These are phyloP conservation scores for Candida dubliniensis DNA, from an alignment of 1,139 yeast genomes.

Conservation along the genomic window DNA sequence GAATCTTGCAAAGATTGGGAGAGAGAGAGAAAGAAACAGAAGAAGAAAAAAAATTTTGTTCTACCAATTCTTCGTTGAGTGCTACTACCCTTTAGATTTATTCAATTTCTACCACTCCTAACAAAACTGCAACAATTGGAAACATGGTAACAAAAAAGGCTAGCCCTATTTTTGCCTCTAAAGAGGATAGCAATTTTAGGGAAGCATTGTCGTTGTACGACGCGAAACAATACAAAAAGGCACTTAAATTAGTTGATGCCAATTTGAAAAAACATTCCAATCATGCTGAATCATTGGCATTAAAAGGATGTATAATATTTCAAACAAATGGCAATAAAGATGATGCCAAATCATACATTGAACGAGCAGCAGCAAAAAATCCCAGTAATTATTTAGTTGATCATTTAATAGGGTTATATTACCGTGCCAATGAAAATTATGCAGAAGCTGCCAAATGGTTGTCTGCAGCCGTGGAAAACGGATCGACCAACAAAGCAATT, in stretches of 20 bases:
- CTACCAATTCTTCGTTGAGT: no score
- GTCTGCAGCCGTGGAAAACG: slow-evolving; percentile 73
- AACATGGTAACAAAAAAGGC: slow-evolving; percentile 28
- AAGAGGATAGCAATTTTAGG: slow-evolving; percentile 70
- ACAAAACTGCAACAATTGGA: neutral
- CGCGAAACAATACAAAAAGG: slow-evolving; percentile 80
- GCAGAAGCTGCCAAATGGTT: slow-evolving; percentile 80
- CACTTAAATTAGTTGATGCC: slow-evolving; percentile 72
- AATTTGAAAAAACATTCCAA: slow-evolving; percentile 73
- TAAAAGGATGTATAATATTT: slow-evolving; percentile 74
- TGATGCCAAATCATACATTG: slow-evolving; percentile 66
- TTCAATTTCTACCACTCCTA: neutral
- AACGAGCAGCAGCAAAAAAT: slow-evolving; percentile 61
- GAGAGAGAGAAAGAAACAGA: no score
- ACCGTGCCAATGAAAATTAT: slow-evolving; percentile 68
- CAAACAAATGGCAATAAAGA: slow-evolving; percentile 48
- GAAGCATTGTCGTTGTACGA: slow-evolving; percentile 86
- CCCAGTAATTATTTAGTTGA: slow-evolving; percentile 66
- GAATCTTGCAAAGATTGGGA: no score
- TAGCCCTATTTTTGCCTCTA: slow-evolving; percentile 41
- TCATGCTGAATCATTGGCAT: slow-evolving; percentile 80
- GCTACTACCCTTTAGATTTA: no score
- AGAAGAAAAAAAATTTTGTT: no score
- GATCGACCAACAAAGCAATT: slow-evolving; percentile 76
- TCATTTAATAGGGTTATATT: slow-evolving; percentile 85